Evolutionary conservation across 768 basidiomycete genomes (phyloP).

Genomic region (Pulveroboletus frians): DNA sequence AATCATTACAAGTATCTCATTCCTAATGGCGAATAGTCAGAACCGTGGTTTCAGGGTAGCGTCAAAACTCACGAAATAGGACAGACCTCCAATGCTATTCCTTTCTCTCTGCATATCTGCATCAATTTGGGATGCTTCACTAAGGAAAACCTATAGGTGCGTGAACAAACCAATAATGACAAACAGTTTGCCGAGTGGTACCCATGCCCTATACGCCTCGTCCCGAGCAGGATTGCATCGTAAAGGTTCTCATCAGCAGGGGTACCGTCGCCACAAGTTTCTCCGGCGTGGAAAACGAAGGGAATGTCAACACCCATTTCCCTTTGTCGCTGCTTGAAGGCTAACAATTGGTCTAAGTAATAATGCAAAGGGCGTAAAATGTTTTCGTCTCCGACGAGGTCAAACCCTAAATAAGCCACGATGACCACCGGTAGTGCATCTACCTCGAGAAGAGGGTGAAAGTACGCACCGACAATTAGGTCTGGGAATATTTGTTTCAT

Average conservation of each 20-base stretch:
- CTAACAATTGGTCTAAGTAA: slow-evolving; percentile 56
- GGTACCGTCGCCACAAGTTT: slow-evolving; percentile 74
- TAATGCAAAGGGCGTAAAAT: slow-evolving; percentile 51
- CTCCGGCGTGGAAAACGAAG: slow-evolving; percentile 77
- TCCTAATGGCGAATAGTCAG: slow-evolving; percentile 37
- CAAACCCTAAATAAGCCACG: slow-evolving; percentile 50
- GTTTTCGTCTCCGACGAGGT: slow-evolving; percentile 77
- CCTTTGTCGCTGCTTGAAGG: slow-evolving; percentile 52
- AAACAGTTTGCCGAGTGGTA: slow-evolving; percentile 21
- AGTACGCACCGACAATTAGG: slow-evolving; percentile 54
- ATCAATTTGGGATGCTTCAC: slow-evolving; percentile 72
- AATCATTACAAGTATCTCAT: slow-evolving; percentile 60
- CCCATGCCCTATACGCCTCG: slow-evolving; percentile 82
- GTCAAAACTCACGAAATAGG: slow-evolving; percentile 64
- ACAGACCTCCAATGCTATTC: slow-evolving; percentile 69
- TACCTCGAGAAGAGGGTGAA: not conserved
- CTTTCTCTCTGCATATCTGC: slow-evolving; percentile 55
- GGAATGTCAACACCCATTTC: slow-evolving; percentile 57
- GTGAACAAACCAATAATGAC: not conserved
- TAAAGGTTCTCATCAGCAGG: slow-evolving; percentile 67
- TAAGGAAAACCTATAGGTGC: slow-evolving; percentile 54
- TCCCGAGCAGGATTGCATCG: slow-evolving; percentile 73
- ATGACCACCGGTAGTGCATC: not conserved
- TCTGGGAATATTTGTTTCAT: slow-evolving; percentile 73
- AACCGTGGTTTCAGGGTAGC: not conserved